Base-by-base conservation (phyloP, 305 asterid genomes). In the Plantago coronopus region DNA sequence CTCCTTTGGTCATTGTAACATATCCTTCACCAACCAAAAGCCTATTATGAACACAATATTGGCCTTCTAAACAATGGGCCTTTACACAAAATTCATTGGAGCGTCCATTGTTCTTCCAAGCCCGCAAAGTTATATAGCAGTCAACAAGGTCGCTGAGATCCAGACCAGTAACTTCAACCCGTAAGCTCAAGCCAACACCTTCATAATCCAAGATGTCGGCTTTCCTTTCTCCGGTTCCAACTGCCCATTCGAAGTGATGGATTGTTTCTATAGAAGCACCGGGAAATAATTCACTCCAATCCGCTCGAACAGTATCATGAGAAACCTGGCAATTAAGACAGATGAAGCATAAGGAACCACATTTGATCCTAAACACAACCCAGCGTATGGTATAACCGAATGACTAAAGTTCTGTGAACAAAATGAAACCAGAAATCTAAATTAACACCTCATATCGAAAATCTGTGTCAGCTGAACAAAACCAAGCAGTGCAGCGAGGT, bases 161-260 rank as follows among this genome's bases (percentile, higher is more conserved):
- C 69, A 94, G 83, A 76, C 94, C 96, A 34, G 71, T 78, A 69
- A 81, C 95, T 72, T 81, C 82, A 72, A 75, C 99, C 67, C 81
- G 81, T 64, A 77, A 87, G 21, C 81, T 87, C 82, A 86, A 68
- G 65, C 97, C 99, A 79, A 87, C 99, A 78, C 83, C 82, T 78
- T 87, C 87, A 60, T 84, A 90, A 60, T 85, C 91, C 76, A 86
- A 68, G 71, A 94, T 85, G 72, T 94, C 99, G 34, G 83, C 82
- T 87, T 86, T 90, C 75, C 96, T 95, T 78, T 85, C 99, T 67
- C 86, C 95, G 54, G 89, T 83, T 76, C 99, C 99, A 61, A 94
- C 79, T 51, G 91, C 99, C 99, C 99, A 94, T 71, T 94, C 99
- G 75, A 85, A 94, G 82, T 94, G 89, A 75, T 81, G 93, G 71